Evolutionary conservation across 108 stramenopile species (phyloP), one percentile per base, ranked within the genome.

Genomic region (Bacterosira constricta): DNA sequence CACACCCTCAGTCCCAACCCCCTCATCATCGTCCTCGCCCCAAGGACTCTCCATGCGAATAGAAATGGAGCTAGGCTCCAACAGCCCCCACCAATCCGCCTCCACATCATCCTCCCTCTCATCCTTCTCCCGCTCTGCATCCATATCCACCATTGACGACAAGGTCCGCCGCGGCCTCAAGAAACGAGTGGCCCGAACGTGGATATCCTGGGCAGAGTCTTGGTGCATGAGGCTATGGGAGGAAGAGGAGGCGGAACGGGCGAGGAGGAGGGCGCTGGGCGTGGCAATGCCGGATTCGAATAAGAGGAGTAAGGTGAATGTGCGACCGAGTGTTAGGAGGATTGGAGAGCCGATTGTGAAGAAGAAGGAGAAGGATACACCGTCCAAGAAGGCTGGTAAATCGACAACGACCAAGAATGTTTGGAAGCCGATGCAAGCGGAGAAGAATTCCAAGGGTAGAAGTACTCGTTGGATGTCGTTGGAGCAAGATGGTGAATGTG

Each of bases 171-270:
- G 60, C 1, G 54, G 54, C 36, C 61, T 72, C 31, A 55, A 64
- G 39, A 79, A 79, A 39, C 69, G 77, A 12, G 63, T 79, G 2
- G 31, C 61, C 23, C 36, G 77, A 34, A 55, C 64, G 20, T 79
- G 69, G 69, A 60, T 79, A n/a, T 68, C 69, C 29, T 79, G 77
- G 77, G 77, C 77, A 0, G 69, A 71, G 32, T 51, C 55, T 11
- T 79, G 77, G 77, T 79, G 77, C 21, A 71, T 71, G 63, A 37
- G 77, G 35, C 13, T 79, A 2, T 79, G 77, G 77, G 77, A 79
- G 60, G 77, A 79, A 18, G 77, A 79, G 49, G 69, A 66, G 58
- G 35, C 37, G n/a, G 64, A 60, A 18, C 62, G 67, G 13, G 46
- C 23, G 1, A 63, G 39, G 21, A 34, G 36, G 10, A 56, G 36